phyloP scores from a whole-genome alignment of 176 grass and related monocot species.

The Avena eriantha region DNA sequence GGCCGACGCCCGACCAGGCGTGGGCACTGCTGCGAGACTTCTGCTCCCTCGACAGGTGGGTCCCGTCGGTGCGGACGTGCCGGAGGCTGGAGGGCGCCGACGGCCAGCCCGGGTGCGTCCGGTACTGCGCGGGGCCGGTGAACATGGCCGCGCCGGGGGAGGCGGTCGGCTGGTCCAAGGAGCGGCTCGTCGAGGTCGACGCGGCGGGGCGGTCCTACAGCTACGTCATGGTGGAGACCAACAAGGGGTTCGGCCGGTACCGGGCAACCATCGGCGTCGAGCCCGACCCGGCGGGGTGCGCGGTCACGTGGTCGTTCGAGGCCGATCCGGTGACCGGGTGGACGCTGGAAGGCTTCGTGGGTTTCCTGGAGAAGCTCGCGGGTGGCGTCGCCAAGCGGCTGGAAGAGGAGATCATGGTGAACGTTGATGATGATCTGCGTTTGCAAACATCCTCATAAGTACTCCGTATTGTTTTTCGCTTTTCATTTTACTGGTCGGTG shows the following conservation, averaged over 20 bases:
- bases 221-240: conserved; percentile 78
- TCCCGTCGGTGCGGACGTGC: conserved; percentile 54
- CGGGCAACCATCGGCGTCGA: conserved; percentile 57
- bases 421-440: background rate
- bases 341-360: conserved; percentile 54
- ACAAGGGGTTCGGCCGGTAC: conserved; percentile 85
- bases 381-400: conserved; percentile 60
- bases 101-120: conserved; percentile 59
- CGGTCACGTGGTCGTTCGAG: conserved; percentile 3
- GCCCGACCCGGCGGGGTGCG: conserved; percentile 23
- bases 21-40: conserved; percentile 72
- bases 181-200: conserved; percentile 61
- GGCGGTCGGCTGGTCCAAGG: conserved; percentile 68
- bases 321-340: conserved; percentile 55
- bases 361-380: conserved; percentile 61
- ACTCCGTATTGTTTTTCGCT: background rate
- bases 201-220: conserved; percentile 47
- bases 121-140: conserved; percentile 71
- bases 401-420: conserved; percentile 48
- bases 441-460: background rate
- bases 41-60: conserved; percentile 69
- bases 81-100: conserved; percentile 56
- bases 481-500: background rate
- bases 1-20: conserved; percentile 54
- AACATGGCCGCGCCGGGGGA: conserved; percentile 46